These are phyloP conservation scores for Rickenella mellea DNA, from an alignment of 768 basidiomycete genomes.

Conservation along the genomic window DNA sequence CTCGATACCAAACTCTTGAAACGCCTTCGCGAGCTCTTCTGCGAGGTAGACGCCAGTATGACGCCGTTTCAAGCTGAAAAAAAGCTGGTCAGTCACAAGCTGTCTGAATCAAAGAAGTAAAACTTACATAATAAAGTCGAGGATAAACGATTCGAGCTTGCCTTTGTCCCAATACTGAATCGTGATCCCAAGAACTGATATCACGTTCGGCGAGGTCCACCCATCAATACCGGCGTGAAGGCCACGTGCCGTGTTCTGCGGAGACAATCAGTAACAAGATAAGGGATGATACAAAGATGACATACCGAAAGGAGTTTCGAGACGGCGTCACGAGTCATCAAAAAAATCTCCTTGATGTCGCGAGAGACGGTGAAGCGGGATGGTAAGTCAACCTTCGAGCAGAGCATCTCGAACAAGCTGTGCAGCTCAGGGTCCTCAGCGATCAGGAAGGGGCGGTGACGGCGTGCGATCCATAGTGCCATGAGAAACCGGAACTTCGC, in stretches of 20 bases:
- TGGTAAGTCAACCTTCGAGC: slow-evolving; percentile 9
- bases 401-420: slow-evolving; percentile 9
- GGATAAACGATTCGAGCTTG: slow-evolving; percentile 10
- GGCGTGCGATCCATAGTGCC: slow-evolving; percentile 8
- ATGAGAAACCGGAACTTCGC: slow-evolving; percentile 6
- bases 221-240: slow-evolving; percentile 20
- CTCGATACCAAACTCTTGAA: slow-evolving; percentile 2
- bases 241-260: slow-evolving; percentile 3
- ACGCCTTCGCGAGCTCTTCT: background rate
- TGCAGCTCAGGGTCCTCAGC: slow-evolving; percentile 8
- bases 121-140: slow-evolving; percentile 15
- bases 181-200: slow-evolving; percentile 19
- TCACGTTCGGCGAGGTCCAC: slow-evolving; percentile 20
- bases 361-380: slow-evolving; percentile 7
- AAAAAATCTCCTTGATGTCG: slow-evolving; percentile 9
- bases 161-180: slow-evolving; percentile 13
- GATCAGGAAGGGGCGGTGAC: slow-evolving; percentile 11
- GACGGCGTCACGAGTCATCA: slow-evolving; percentile 1
- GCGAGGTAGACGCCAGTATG: slow-evolving; percentile 3
- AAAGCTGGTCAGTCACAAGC: too few relatives aligned
- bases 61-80: too few relatives aligned
- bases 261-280: too few relatives aligned
- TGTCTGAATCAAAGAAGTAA: too few relatives aligned
- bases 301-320: slow-evolving; percentile 1
- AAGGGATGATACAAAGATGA: background rate